A percentile compares a stretch with the other conserved stretches of the same genome.
phyloP scores from a whole-genome alignment of 192 early-diverging fungal genomes.

The Geranomyces variabilis region DNA sequence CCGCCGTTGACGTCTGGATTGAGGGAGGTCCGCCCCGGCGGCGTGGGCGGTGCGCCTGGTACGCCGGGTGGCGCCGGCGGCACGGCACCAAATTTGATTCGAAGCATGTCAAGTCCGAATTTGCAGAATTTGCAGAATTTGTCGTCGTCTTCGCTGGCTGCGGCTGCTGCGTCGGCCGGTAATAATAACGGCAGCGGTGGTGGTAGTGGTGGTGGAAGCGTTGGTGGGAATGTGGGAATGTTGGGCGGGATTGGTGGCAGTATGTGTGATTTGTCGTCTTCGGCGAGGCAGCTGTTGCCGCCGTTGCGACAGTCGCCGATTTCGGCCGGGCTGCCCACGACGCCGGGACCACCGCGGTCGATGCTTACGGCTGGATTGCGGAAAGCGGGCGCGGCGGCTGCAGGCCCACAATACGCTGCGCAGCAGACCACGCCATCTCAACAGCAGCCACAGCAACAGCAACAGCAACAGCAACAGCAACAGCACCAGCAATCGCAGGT shows the following conservation, averaged over 20 bases:
- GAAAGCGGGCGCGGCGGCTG: neutral
- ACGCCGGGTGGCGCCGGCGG: neutral
- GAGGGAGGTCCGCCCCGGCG: neutral
- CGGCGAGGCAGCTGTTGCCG: neutral
- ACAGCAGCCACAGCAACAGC: constrained; percentile 12
- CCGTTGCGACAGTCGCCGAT: neutral
- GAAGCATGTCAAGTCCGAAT: constrained; percentile 38
- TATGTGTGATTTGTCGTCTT: no score
- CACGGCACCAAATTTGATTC: constrained; percentile 24
- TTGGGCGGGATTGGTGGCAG: neutral
- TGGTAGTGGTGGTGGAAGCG: neutral
- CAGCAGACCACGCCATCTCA: no score
- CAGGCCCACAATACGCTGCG: no score
- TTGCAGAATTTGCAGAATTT: constrained; percentile 21
- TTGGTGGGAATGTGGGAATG: neutral
- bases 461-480: no score
- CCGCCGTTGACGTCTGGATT: no score
- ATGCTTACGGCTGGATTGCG: neutral
- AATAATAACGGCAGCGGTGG: constrained; percentile 6
- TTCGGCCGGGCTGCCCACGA: neutral
- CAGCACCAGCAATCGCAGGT: no score
- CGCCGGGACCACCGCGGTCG: constrained; percentile 13
- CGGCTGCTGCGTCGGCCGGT: constrained; percentile 1
- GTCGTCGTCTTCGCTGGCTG: no score
- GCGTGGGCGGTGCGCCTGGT: neutral